A percentile compares a stretch with the other conserved stretches of the same genome.
Evolutionary conservation across 495 filamentous ascomycete genomes (phyloP).

Genomic region (Aspergillus saccharolyticus): DNA sequence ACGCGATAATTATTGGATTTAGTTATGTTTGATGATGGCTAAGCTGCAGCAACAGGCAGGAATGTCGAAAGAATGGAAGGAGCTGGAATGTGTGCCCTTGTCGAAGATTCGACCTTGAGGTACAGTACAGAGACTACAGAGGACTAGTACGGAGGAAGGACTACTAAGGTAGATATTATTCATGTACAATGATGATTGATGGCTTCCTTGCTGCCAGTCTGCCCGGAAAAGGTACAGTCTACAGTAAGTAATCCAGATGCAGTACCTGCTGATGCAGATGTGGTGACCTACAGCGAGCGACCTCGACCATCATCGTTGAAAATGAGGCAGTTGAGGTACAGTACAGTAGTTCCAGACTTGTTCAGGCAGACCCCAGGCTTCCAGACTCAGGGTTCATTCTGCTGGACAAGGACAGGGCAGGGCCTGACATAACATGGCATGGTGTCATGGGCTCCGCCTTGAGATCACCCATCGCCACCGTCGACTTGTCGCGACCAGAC

Average conservation of each 20-base stretch:
- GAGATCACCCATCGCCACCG: not conserved
- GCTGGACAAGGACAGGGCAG: not conserved
- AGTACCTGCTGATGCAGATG: conserved; percentile 1
- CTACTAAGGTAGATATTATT: too few species aligned
- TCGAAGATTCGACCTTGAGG: not conserved
- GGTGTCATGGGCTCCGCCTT: not conserved
- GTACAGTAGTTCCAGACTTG: not conserved
- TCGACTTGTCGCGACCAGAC: not conserved
- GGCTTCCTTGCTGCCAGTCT: not conserved
- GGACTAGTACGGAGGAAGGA: too few species aligned
- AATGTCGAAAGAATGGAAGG: not conserved
- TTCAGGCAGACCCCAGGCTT: not conserved
- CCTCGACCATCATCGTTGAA: not conserved
- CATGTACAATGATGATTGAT: not conserved
- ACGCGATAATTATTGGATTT: not conserved
- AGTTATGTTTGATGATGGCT: not conserved
- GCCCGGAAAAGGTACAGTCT: not conserved
- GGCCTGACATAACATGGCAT: not conserved
- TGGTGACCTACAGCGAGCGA: not conserved
- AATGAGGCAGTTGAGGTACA: not conserved
- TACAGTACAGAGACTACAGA: not conserved
- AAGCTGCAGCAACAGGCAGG: not conserved
- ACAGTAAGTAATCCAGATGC: not conserved
- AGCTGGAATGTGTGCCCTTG: not conserved
- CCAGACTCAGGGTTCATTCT: not conserved